A percentile compares a stretch with the other conserved stretches of the same genome.
These are phyloP conservation scores for Xylaria curta DNA, from an alignment of 495 filamentous ascomycete genomes.

Conservation along the genomic window DNA sequence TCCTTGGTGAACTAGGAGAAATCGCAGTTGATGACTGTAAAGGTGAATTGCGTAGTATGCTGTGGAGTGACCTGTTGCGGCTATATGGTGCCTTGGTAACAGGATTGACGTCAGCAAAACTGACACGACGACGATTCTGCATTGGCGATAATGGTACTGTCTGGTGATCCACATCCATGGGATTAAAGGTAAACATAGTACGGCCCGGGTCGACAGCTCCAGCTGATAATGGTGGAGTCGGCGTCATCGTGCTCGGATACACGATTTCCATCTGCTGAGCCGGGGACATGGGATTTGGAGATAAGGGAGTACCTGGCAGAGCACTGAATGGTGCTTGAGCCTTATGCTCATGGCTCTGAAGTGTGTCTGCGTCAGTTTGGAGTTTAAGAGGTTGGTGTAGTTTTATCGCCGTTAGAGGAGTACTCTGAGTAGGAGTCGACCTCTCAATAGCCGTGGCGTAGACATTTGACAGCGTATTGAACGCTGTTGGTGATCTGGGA, in stretches of 20 bases:
- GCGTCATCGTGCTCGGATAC: constrained; percentile 55
- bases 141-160: constrained; percentile 29
- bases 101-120: constrained; percentile 29
- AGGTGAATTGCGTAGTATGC: constrained; percentile 81
- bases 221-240: constrained; percentile 59
- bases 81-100: constrained; percentile 62
- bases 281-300: constrained; percentile 52
- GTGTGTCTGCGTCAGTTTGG: constrained; percentile 44
- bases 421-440: constrained; percentile 60
- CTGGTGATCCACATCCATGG: constrained; percentile 32
- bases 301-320: constrained; percentile 53
- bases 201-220: constrained; percentile 46
- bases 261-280: constrained; percentile 45
- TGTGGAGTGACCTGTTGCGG: constrained; percentile 67
- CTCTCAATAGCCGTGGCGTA: constrained; percentile 72
- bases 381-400: constrained; percentile 52
- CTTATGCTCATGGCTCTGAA: constrained; percentile 32
- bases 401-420: constrained; percentile 50
- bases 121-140: constrained; percentile 31
- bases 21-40: constrained; percentile 54
- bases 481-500: constrained; percentile 74
- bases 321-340: constrained; percentile 50
- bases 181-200: constrained; percentile 49
- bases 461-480: constrained; percentile 83
- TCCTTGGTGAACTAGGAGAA: constrained; percentile 53